These are phyloP conservation scores for Daedalea quercina DNA, from an alignment of 768 basidiomycete species.

Conservation along the genomic window DNA sequence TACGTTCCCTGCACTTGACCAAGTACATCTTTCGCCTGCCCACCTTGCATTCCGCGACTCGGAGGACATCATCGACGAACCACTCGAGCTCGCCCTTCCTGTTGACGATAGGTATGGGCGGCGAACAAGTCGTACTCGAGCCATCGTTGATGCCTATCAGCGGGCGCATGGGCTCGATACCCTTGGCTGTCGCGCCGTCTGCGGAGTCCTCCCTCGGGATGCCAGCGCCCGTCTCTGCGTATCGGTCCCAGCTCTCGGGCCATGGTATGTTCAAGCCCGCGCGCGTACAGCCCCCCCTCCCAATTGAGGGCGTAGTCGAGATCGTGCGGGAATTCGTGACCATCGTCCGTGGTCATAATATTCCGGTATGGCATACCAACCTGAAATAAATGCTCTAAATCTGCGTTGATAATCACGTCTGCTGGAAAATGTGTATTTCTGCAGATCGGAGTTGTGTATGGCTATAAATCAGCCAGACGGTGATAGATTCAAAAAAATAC, in stretches of 20 bases:
- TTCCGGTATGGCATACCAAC: too few relatives aligned
- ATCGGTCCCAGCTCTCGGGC: neutral
- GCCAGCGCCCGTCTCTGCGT: neutral
- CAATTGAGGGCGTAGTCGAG: constrained; percentile 11
- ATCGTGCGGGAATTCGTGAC: constrained; percentile 13
- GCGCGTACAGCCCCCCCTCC: neutral
- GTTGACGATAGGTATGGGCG: neutral
- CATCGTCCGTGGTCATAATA: too few relatives aligned
- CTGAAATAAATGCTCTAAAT: too few relatives aligned
- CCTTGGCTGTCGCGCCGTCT: neutral
- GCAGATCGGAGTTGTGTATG: too few relatives aligned
- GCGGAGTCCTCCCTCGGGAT: neutral
- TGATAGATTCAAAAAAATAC: too few relatives aligned
- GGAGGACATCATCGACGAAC: neutral
- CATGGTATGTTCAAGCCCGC: neutral
- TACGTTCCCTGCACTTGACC: neutral
- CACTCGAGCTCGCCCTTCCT: neutral
- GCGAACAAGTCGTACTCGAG: neutral
- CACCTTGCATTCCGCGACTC: neutral
- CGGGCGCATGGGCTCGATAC: neutral
- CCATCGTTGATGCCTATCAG: neutral
- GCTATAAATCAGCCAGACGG: too few relatives aligned
- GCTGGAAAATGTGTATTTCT: too few relatives aligned
- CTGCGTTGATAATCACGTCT: too few relatives aligned
- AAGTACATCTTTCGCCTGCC: neutral